A percentile compares a stretch with the other conserved stretches of the same genome.
These are phyloP conservation scores for Podospora appendiculata DNA, from an alignment of 495 filamentous ascomycete species.

Conservation along the genomic window DNA sequence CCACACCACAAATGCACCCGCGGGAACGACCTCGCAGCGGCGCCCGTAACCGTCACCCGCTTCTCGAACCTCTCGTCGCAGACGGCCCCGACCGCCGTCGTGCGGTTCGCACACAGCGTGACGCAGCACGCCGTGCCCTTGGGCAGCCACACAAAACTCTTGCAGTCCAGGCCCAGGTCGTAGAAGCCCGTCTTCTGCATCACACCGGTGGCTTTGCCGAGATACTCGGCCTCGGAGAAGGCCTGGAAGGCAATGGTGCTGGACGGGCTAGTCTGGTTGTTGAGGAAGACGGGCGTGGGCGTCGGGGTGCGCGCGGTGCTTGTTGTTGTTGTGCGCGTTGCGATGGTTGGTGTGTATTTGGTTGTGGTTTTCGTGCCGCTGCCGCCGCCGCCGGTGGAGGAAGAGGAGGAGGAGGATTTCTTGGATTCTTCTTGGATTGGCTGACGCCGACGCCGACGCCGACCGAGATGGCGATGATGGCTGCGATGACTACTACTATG, in stretches of 20 bases:
- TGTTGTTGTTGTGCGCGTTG: neutral
- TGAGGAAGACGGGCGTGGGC: constrained; percentile 6
- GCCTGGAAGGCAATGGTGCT: constrained; percentile 15
- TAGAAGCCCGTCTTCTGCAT: constrained; percentile 12
- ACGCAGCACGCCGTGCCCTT: constrained; percentile 16
- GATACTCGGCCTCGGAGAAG: constrained; percentile 3
- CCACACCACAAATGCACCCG: constrained; percentile 22
- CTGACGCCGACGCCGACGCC: too few species aligned
- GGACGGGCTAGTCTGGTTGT: constrained; percentile 9
- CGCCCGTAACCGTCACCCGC: too few species aligned
- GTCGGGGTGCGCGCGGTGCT: neutral
- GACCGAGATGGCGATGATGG: too few species aligned
- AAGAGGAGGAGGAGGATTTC: too few species aligned
- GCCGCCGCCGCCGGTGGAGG: too few species aligned
- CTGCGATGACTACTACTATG: too few species aligned
- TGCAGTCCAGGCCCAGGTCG: constrained; percentile 10
- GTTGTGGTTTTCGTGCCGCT: neutral
- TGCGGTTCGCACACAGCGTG: constrained; percentile 15
- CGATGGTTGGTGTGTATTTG: neutral
- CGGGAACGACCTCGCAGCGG: neutral
- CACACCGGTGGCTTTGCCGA: constrained; percentile 7
- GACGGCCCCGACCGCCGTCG: constrained; percentile 5
- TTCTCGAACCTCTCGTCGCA: constrained; percentile 1
- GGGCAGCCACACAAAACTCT: constrained; percentile 19
- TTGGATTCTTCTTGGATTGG: too few species aligned